Conservation (phyloP, 129 eudicot species). For the Calendula officinalis region DNA sequence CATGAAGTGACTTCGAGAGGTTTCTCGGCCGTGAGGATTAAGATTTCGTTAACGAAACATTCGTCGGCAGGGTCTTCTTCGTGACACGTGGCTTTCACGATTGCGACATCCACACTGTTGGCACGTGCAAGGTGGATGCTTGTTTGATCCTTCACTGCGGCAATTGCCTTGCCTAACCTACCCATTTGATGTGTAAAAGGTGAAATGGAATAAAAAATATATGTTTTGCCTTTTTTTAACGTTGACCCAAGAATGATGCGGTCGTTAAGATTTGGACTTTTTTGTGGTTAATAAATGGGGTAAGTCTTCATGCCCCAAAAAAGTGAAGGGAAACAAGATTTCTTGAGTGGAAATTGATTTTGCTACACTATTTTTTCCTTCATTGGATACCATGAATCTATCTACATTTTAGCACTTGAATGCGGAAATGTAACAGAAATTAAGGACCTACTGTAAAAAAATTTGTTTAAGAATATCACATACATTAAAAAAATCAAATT, state of each 20-base stretch:
- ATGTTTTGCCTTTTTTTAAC: constrained; percentile 2
- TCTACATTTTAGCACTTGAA: constrained; percentile 26
- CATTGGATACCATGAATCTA: constrained; percentile 18
- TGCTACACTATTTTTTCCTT: not conserved
- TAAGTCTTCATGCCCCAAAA: constrained; percentile 1
- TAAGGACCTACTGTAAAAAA: too few species aligned
- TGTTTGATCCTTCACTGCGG: constrained; percentile 89
- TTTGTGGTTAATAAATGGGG: not conserved
- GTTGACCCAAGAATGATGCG: constrained; percentile 5
- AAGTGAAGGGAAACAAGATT: constrained; percentile 10
- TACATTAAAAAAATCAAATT: too few species aligned
- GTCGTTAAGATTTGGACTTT: constrained; percentile 22
- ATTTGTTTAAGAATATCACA: too few species aligned
- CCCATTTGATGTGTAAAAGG: constrained; percentile 40
- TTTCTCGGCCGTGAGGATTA: constrained; percentile 57
- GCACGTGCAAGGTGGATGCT: constrained; percentile 73
- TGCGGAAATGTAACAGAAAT: constrained; percentile 13
- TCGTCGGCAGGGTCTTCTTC: constrained; percentile 77
- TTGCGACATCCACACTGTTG: constrained; percentile 70
- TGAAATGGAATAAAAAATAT: constrained; percentile 11
- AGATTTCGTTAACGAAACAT: constrained; percentile 58
- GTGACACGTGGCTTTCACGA: constrained; percentile 87
- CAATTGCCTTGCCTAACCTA: constrained; percentile 74
- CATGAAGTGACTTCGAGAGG: constrained; percentile 58
- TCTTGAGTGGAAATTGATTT: constrained; percentile 1